These are phyloP conservation scores for Chlorella sp. DNA, from an alignment of 139 green algal genomes.

Conservation along the genomic window DNA sequence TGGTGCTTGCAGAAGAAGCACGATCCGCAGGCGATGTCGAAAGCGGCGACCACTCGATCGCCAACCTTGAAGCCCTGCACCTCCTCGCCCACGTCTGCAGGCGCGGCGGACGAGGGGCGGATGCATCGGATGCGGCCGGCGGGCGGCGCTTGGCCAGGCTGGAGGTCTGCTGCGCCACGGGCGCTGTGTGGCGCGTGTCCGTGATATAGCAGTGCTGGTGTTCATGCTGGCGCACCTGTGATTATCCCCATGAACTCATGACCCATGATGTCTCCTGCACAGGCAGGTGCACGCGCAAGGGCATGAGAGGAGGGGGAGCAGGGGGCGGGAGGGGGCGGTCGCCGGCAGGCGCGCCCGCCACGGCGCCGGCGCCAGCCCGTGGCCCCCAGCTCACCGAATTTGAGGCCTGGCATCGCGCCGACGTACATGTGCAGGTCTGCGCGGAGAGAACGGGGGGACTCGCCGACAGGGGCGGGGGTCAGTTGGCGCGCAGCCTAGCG, in stretches of 20 bases:
- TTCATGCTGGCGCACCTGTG: too few relatives aligned
- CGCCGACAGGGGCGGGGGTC: neutral
- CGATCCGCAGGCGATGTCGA: slow-evolving; percentile 73
- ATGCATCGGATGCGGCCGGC: too few relatives aligned
- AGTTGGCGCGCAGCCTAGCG: neutral
- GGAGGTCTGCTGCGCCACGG: neutral
- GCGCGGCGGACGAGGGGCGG: neutral
- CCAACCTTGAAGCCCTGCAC: slow-evolving; percentile 53
- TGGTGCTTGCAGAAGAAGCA: slow-evolving; percentile 63
- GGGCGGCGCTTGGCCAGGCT: too few relatives aligned
- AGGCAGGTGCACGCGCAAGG: too few relatives aligned
- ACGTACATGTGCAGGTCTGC: slow-evolving; percentile 78
- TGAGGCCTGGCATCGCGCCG: slow-evolving; percentile 54
- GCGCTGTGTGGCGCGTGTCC: neutral
- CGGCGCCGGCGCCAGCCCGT: too few relatives aligned
- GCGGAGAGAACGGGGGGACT: too few relatives aligned
- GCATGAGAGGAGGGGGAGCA: too few relatives aligned
- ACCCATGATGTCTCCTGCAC: slow-evolving; percentile 57
- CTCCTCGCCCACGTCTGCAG: slow-evolving; percentile 49
- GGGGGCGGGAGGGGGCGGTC: too few relatives aligned
- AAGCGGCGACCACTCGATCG: slow-evolving; percentile 69
- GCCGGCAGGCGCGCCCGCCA: too few relatives aligned
- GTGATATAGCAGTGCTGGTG: too few relatives aligned
- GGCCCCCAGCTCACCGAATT: slow-evolving; percentile 12
- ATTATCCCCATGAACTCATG: slow-evolving; percentile 81